A percentile compares a stretch with the other conserved stretches of the same genome.
These are phyloP conservation scores for Sporothrix pseudoabietina DNA, from an alignment of 2,329 filamentous ascomycete genomes.

Conservation along the genomic window DNA sequence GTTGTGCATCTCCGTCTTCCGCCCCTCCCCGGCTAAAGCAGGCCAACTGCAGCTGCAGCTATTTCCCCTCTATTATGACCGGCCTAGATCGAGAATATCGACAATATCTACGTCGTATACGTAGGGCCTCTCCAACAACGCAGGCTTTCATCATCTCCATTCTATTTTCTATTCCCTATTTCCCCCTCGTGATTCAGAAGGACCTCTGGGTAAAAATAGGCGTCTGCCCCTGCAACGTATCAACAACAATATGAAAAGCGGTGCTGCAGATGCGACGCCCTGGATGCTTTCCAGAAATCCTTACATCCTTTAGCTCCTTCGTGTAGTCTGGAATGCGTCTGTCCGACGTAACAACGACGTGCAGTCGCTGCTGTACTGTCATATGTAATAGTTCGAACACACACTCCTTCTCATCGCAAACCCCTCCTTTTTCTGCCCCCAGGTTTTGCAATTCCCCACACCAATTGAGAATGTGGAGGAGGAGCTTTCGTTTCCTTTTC, in stretches of 20 bases:
- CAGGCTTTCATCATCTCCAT: neutral
- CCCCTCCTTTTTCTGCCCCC: neutral
- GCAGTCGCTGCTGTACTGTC: neutral
- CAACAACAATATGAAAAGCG: neutral
- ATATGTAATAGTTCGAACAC: neutral
- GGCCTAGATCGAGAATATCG: neutral
- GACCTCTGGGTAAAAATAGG: neutral
- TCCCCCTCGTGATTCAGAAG: neutral
- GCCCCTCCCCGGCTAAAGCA: conserved; percentile 15
- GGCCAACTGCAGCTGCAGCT: neutral
- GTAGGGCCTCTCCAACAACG: neutral
- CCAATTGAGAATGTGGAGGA: neutral
- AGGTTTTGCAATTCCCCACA: conserved; percentile 22
- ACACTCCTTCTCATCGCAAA: neutral
- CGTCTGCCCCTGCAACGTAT: neutral
- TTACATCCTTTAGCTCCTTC: neutral
- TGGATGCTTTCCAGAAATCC: neutral
- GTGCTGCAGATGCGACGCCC: neutral
- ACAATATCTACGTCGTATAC: neutral
- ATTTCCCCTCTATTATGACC: neutral
- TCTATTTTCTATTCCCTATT: neutral
- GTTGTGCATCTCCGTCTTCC: neutral
- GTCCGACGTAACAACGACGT: conserved; percentile 6
- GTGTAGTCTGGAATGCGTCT: conserved; percentile 2
- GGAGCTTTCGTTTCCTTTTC: neutral